phyloP scores from a whole-genome alignment of 2,329 filamentous ascomycete species.

The Fusarium multiceps region DNA sequence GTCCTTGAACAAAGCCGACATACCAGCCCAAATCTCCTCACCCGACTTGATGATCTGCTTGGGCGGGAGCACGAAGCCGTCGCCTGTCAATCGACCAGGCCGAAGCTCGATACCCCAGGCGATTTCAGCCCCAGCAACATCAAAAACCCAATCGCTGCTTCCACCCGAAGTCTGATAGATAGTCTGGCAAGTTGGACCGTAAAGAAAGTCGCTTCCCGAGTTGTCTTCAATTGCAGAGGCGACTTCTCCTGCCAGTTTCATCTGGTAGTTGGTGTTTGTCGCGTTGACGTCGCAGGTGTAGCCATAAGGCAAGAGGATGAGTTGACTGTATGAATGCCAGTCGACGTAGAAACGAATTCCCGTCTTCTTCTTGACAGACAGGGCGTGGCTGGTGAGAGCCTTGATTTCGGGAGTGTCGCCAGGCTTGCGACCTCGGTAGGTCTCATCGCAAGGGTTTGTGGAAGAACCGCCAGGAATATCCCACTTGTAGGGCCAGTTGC shows the following conservation, averaged over 20 bases:
- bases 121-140: constrained; percentile 56
- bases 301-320: constrained; percentile 68
- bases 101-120: constrained; percentile 56
- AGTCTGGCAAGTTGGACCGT: constrained; percentile 68
- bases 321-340: constrained; percentile 72
- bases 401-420: constrained; percentile 63
- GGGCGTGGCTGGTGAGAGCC: constrained; percentile 54
- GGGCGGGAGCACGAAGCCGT: constrained; percentile 31
- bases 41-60: constrained; percentile 56
- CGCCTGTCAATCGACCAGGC: constrained; percentile 44
- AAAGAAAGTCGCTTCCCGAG: constrained; percentile 54
- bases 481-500: constrained; percentile 70
- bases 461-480: constrained; percentile 61
- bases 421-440: constrained; percentile 57
- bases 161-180: constrained; percentile 67
- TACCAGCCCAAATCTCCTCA: constrained; percentile 58
- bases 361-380: constrained; percentile 49
- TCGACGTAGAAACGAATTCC: constrained; percentile 72
- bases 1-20: constrained; percentile 51
- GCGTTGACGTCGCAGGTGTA: constrained; percentile 64
- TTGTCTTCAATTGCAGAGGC: constrained; percentile 62
- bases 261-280: constrained; percentile 60
- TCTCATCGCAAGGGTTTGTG: constrained; percentile 62
- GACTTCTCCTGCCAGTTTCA: constrained; percentile 60
- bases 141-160: constrained; percentile 59